Conservation (phyloP, 2,329 filamentous ascomycete species). For the Didymella glomerata region DNA sequence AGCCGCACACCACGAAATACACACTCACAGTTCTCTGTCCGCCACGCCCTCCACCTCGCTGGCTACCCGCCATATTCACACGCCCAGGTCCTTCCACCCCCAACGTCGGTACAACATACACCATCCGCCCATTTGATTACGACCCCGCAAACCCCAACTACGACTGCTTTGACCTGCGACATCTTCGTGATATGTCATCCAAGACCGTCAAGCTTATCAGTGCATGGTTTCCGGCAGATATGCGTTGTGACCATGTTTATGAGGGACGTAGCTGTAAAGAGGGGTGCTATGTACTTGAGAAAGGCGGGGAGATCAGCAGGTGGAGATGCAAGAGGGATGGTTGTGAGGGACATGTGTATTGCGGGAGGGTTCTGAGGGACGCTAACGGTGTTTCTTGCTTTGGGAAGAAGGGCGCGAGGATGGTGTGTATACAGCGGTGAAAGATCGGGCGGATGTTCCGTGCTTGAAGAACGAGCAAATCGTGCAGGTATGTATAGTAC, state of each 20-base stretch:
- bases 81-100: constrained; percentile 13
- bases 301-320: constrained; percentile 26
- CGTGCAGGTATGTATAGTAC: too few relatives aligned
- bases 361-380: constrained; percentile 25
- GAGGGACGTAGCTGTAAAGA: constrained; percentile 21
- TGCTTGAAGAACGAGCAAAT: too few relatives aligned
- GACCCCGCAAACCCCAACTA: constrained; percentile 24
- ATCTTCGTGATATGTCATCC: constrained; percentile 28
- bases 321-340: constrained; percentile 30
- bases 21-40: constrained; percentile 32
- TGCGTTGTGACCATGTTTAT: constrained; percentile 37
- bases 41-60: constrained; percentile 30
- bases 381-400: constrained; percentile 33
- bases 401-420: constrained; percentile 39
- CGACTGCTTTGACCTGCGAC: constrained; percentile 22
- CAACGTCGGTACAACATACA: constrained; percentile 10
- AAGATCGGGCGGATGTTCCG: too few relatives aligned
- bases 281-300: constrained; percentile 43
- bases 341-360: constrained; percentile 43
- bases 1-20: constrained; percentile 33
- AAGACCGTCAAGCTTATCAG: constrained; percentile 28
- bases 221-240: constrained; percentile 24
- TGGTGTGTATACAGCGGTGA: constrained; percentile 32
- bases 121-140: constrained; percentile 21
- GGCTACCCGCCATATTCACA: constrained; percentile 29